Conservation (phyloP, 2,329 filamentous ascomycete genomes). For the Talaromyces sp. region DNA sequence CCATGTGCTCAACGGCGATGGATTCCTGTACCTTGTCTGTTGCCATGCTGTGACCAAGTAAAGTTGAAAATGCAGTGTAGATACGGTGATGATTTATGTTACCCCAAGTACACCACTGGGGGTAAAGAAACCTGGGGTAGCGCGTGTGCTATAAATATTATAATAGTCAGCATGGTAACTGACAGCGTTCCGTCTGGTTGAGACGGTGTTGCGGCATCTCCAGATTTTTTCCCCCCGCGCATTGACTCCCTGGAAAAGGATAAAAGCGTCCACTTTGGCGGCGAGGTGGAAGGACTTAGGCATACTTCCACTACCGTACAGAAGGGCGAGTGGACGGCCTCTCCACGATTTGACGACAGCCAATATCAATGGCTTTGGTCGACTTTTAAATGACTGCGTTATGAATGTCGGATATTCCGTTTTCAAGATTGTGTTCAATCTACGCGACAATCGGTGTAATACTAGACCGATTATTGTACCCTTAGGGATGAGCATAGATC, state of each 20-base stretch:
- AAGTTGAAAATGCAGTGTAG: background rate
- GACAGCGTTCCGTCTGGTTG: background rate
- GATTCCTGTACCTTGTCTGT: background rate
- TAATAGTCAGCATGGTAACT: background rate
- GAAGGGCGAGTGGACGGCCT: background rate
- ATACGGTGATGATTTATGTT: background rate
- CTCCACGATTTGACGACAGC: background rate
- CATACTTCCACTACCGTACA: background rate
- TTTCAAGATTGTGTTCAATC: background rate
- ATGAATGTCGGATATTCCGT: background rate
- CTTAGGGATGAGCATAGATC: too few relatives aligned
- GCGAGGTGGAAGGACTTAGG: background rate
- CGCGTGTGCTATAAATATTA: background rate
- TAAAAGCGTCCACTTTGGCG: background rate
- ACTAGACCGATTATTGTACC: background rate
- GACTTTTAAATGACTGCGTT: background rate
- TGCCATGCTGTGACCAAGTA: background rate
- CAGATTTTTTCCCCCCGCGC: slow-evolving; percentile 1
- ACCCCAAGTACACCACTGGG: background rate
- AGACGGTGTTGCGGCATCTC: background rate
- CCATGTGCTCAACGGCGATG: background rate
- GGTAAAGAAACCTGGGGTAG: background rate
- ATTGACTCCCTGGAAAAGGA: background rate
- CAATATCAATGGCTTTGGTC: background rate
- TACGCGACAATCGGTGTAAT: background rate